phyloP scores from a whole-genome alignment of 495 filamentous ascomycete genomes.

The Collariella sp. region DNA sequence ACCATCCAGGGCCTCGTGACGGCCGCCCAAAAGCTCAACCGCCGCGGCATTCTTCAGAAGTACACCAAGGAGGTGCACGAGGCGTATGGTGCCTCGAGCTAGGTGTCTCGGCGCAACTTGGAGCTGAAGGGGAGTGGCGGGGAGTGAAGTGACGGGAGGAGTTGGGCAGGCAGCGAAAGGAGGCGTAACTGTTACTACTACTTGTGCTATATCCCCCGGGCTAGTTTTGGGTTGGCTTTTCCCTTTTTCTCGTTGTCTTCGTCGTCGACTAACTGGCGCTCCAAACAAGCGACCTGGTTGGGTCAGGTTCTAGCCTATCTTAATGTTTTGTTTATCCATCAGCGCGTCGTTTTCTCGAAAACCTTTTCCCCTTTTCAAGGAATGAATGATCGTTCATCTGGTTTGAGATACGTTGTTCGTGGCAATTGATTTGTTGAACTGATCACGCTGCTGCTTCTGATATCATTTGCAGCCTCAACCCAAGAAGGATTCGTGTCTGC shows the following conservation, averaged over 20 bases:
- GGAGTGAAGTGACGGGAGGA: not conserved
- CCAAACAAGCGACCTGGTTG: not conserved
- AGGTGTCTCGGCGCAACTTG: not conserved
- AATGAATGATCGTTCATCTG: not conserved
- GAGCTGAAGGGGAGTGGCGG: not conserved
- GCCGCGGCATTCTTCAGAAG: constrained; percentile 55
- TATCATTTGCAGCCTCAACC: no score
- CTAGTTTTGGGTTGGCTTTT: not conserved
- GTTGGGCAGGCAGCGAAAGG: not conserved
- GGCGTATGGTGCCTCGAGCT: constrained; percentile 42
- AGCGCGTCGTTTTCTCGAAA: not conserved
- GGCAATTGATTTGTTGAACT: no score
- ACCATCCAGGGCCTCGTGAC: constrained; percentile 50
- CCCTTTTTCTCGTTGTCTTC: not conserved
- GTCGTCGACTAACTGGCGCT: not conserved
- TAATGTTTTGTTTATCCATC: constrained; percentile 1
- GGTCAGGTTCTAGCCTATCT: not conserved
- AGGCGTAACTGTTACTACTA: constrained; percentile 6
- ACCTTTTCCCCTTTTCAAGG: not conserved
- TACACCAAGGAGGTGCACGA: constrained; percentile 56
- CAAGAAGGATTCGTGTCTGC: no score
- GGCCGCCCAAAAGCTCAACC: constrained; percentile 70
- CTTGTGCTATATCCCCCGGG: constrained; percentile 6
- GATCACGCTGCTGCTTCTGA: no score
- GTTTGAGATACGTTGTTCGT: no score